Percentiles rank a stretch among this genome's conserved stretches.
Evolutionary conservation across 208 protist species (phyloP).

Genomic region (Crithidia acanthocephali): DNA sequence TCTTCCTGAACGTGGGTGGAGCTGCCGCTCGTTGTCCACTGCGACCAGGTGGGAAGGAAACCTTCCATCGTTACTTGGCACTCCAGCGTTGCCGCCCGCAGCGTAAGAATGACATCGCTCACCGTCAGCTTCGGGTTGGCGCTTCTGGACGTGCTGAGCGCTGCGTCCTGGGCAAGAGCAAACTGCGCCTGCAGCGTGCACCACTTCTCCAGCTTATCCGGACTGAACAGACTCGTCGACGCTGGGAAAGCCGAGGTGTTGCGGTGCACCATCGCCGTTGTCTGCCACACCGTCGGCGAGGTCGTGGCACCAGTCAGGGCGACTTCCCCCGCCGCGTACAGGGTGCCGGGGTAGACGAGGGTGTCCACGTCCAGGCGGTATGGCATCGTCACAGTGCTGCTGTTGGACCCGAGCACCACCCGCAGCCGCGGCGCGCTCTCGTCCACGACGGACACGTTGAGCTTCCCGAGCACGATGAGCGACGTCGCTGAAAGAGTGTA

Average conservation of each 20-base stretch:
- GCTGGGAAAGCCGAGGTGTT: slow-evolving; percentile 15
- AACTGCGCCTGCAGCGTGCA: slow-evolving; percentile 11
- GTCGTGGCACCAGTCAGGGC: slow-evolving; percentile 17
- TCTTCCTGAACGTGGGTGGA: background rate
- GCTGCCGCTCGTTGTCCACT: background rate
- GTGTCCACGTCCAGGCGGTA: slow-evolving; percentile 29
- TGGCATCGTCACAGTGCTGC: background rate
- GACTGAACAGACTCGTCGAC: background rate
- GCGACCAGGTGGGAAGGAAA: background rate
- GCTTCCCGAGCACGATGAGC: slow-evolving; percentile 41
- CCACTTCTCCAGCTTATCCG: slow-evolving; percentile 5
- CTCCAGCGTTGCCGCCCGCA: background rate
- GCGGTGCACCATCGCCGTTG: slow-evolving; percentile 5
- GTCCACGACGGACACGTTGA: slow-evolving; percentile 16
- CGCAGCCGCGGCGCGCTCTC: slow-evolving; percentile 15
- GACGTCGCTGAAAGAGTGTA: slow-evolving; percentile 24
- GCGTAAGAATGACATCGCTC: background rate
- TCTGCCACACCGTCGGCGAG: slow-evolving; percentile 38
- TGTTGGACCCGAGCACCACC: slow-evolving; percentile 23
- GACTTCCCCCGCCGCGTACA: slow-evolving; percentile 36
- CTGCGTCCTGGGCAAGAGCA: background rate
- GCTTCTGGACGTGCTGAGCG: background rate
- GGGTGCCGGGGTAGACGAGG: slow-evolving; percentile 32
- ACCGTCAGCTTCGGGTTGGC: background rate
- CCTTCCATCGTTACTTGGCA: background rate